Evolutionary conservation across 192 early-diverging fungal species (phyloP).

Genomic region (Dispira simplex): DNA sequence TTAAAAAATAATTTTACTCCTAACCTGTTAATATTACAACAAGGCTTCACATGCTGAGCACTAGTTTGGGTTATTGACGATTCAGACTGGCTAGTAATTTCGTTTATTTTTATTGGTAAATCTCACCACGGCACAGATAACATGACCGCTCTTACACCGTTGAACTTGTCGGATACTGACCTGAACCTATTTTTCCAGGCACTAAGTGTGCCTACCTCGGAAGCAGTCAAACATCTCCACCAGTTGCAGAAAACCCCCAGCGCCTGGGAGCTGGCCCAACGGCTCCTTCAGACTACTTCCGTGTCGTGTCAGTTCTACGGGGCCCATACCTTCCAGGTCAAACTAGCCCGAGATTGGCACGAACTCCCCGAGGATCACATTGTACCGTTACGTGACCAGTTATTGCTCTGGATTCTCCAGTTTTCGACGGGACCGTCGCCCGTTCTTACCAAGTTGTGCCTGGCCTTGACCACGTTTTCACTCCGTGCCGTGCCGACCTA

Average conservation of each 20-base stretch:
- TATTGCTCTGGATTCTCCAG: not conserved
- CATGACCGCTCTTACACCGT: no score
- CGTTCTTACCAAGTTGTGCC: slow-evolving; percentile 9
- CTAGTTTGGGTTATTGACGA: no score
- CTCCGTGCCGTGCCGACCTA: not conserved
- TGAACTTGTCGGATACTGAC: no score
- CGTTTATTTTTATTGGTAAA: no score
- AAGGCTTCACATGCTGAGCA: no score
- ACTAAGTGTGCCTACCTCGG: not conserved
- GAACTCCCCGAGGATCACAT: not conserved
- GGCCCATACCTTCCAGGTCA: slow-evolving; percentile 11
- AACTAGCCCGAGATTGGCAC: slow-evolving; percentile 1
- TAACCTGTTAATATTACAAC: no score
- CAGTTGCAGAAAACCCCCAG: slow-evolving; percentile 1
- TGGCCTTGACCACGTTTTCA: slow-evolving; percentile 6
- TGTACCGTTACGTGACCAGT: not conserved
- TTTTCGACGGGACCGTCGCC: not conserved
- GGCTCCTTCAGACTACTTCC: not conserved
- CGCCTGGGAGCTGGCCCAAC: not conserved
- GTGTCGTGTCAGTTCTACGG: slow-evolving; percentile 10
- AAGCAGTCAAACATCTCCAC: slow-evolving; percentile 5
- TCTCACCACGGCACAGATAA: no score
- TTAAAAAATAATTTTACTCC: no score
- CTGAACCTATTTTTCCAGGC: not conserved
- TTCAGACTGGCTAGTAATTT: no score